Evolutionary conservation across 306 rosid genomes (phyloP), one percentile per base, ranked within the genome.

Genomic region (Pachyrhizus erosus): DNA sequence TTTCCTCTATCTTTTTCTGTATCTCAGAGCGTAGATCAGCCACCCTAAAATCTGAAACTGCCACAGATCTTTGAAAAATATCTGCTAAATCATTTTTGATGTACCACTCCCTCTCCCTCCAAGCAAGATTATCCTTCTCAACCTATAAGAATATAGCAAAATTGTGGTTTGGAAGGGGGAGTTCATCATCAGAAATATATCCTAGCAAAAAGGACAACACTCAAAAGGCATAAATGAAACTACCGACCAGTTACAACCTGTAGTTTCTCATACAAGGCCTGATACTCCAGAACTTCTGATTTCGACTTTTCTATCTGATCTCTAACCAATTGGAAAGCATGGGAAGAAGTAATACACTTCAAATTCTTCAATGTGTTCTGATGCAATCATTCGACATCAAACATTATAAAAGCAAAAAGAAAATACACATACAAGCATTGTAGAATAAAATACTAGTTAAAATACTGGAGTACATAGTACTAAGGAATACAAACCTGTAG

Each of bases 241-340:
- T 93, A 91, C 91, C 94, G 76, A 93, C 94, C 91, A 90, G 89
- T 91, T 83, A 92, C 97, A 88, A 96, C 99, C 99, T 96, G 99
- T 81, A 92, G 94, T 91, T 92, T 96, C 93, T 93, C 93, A 13
- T 84, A 84, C 70, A 85, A 84, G 72, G 94, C 89, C 85, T 86
- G 98, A 86, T 86, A 94, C 83, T 91, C 81, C 33, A 68, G 77
- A 73, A 89, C 92, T 89, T 93, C 90, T 2, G 84, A 86, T 82
- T 91, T 96, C 13, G 94, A 92, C 72, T 87, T 92, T 74, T 92
- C 93, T 65, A 92, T 86, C 87, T 89, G 97, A 85, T 93, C 94
- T 87, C 84, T 88, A 88, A 92, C 89, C 87, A 91, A 81, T 69
- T 90, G 87, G 81, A 86, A 92, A 37, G 92, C 87, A 81, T 76